These are phyloP conservation scores for Eucalyptus erythrocorys DNA, from an alignment of 345 rosid genomes.

Conservation along the genomic window DNA sequence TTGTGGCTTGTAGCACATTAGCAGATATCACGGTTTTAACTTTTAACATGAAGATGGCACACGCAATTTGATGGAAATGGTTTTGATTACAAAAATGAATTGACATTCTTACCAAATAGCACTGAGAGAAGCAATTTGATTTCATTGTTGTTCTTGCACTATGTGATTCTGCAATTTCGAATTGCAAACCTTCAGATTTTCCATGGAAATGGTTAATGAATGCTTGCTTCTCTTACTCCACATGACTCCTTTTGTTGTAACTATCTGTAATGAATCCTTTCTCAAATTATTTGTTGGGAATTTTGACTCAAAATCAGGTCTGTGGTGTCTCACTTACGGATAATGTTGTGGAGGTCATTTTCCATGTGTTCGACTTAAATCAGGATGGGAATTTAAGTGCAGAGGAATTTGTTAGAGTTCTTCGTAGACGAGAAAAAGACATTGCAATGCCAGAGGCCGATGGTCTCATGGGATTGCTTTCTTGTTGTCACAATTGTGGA, in stretches of 20 bases:
- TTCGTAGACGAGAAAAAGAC: conserved; percentile 57
- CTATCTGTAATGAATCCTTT: not conserved
- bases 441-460: conserved; percentile 47
- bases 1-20: not conserved
- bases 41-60: not conserved
- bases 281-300: not conserved
- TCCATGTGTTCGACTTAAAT: conserved; percentile 68
- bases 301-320: conserved; percentile 28
- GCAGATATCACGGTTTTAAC: not conserved
- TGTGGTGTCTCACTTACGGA: conserved; percentile 55
- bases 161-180: not conserved
- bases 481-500: conserved; percentile 31
- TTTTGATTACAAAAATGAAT: not conserved
- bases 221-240: not conserved
- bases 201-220: not conserved
- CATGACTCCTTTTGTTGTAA: not conserved
- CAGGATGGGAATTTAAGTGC: conserved; percentile 57
- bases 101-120: not conserved
- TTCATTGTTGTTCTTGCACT: not conserved
- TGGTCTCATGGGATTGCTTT: conserved; percentile 33
- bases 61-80: not conserved
- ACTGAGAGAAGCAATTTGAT: not conserved
- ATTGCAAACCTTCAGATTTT: not conserved
- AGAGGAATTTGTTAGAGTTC: conserved; percentile 58
- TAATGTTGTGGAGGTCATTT: conserved; percentile 59